phyloP scores from a whole-genome alignment of 1,284 basidiomycete genomes.

The Apiotrichum brassicae region DNA sequence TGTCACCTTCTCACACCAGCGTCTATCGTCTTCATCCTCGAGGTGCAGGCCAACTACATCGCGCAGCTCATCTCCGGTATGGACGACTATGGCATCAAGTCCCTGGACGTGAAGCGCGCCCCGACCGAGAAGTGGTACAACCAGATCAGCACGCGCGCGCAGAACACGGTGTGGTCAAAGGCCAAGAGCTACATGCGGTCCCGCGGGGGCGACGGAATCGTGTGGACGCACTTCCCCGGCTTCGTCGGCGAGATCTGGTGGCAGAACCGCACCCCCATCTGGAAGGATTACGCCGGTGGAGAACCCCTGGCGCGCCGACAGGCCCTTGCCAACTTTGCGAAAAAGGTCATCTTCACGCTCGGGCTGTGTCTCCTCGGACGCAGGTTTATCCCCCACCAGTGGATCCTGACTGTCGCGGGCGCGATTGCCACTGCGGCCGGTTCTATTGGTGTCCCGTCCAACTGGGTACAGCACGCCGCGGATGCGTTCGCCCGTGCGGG shows the following conservation, averaged over 20 bases:
- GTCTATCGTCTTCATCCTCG: slow-evolving; percentile 6
- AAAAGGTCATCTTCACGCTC: not conserved
- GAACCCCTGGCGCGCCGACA: not conserved
- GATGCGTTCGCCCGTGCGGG: not conserved
- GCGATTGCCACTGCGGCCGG: not conserved
- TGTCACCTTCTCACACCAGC: no score
- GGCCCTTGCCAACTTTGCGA: not conserved
- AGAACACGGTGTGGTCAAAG: slow-evolving; percentile 1
- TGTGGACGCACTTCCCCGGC: slow-evolving; percentile 10
- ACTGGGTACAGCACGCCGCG: not conserved
- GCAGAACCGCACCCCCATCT: slow-evolving; percentile 1
- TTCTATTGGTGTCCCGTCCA: not conserved
- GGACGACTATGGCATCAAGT: not conserved
- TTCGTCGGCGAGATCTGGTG: slow-evolving; percentile 1
- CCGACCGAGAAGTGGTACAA: not conserved
- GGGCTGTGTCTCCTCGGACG: not conserved
- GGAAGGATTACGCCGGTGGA: slow-evolving; percentile 2
- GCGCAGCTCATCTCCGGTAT: not conserved
- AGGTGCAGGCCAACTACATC: slow-evolving; percentile 5
- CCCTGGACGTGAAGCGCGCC: not conserved
- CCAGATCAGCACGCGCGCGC: not conserved
- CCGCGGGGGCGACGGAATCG: slow-evolving; percentile 6
- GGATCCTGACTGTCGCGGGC: not conserved
- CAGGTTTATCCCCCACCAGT: not conserved
- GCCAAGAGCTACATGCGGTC: slow-evolving; percentile 8